These are phyloP conservation scores for Stachybotrys echinatus DNA, from an alignment of 2,329 filamentous ascomycete species.

Conservation along the genomic window DNA sequence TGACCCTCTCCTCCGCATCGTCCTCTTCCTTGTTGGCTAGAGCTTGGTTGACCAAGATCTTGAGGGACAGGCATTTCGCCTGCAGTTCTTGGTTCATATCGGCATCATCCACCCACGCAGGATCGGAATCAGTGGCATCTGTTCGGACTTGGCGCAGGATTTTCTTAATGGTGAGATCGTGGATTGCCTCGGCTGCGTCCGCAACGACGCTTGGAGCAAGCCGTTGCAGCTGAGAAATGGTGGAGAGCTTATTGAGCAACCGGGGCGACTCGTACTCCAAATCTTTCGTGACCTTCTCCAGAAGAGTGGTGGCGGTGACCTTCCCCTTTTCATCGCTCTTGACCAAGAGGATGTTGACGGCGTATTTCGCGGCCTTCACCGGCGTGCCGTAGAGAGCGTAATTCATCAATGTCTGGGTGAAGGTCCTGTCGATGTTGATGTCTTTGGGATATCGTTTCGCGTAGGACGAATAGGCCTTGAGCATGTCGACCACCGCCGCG, in stretches of 20 bases:
- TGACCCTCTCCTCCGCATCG: slow-evolving; percentile 53
- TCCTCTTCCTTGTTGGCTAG: slow-evolving; percentile 52
- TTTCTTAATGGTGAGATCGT: slow-evolving; percentile 70
- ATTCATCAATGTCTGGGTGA: slow-evolving; percentile 72
- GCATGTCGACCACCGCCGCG: slow-evolving; percentile 72
- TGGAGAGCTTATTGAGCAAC: slow-evolving; percentile 70
- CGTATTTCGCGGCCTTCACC: slow-evolving; percentile 83
- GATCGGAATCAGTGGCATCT: slow-evolving; percentile 49
- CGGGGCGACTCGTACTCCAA: slow-evolving; percentile 68
- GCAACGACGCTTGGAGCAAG: slow-evolving; percentile 68
- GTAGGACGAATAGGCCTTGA: slow-evolving; percentile 92
- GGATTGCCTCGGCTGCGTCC: slow-evolving; percentile 69
- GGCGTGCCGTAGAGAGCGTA: slow-evolving; percentile 82
- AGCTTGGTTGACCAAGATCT: slow-evolving; percentile 79
- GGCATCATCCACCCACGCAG: slow-evolving; percentile 62
- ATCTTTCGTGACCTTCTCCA: slow-evolving; percentile 68
- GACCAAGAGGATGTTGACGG: slow-evolving; percentile 82
- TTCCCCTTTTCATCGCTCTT: slow-evolving; percentile 67
- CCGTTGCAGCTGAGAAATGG: slow-evolving; percentile 70
- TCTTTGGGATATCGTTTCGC: slow-evolving; percentile 81
- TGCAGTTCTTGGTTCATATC: slow-evolving; percentile 74
- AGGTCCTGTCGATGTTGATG: slow-evolving; percentile 74
- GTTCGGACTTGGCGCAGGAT: slow-evolving; percentile 67
- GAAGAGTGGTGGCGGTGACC: slow-evolving; percentile 77
- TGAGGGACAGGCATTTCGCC: slow-evolving; percentile 79